Evolutionary conservation across 305 asterid species (phyloP), one percentile per base, ranked within the genome.

Genomic region (Solanum hybrid): DNA sequence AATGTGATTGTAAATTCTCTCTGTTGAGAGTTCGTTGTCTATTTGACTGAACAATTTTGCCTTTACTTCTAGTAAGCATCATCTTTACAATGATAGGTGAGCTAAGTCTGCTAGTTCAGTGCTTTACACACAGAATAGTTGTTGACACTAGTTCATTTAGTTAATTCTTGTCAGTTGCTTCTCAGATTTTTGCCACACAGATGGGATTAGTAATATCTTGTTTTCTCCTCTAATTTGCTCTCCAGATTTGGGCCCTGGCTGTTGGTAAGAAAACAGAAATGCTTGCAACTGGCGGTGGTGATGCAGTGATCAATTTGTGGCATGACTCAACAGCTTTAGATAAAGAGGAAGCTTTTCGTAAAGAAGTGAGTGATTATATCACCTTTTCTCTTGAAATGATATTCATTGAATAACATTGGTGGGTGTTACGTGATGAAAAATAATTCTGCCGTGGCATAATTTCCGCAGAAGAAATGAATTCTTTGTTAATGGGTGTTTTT

Each of bases 241-340:
- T 93, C 90, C 94, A 96, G 98, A 93, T 96, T 88, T 96, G 98
- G 98, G 96, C 98, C 76, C 90, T 95, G 94, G 96, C 97, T 88
- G 88, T 96, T 68, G 98, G 98, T 86, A 95, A 93, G 95, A 90
- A 92, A 90, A 95, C 98, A 86, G 97, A 96, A 92, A 92, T 96
- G 97, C 93, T 96, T 89, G 98, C 95, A 32, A 95, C 98, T 7
- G 98, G 98, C 73, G 98, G 98, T 5, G 94, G 95, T 82, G 98
- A 96, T 92, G 97, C 97, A 79, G 95, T 95, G 31, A 94, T 96
- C 90, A 95, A 95, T 93, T 91, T 96, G 93, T 96, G 98, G 98
- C 96, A 94, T 1, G 98, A 96, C 91, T 95, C 95, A 31, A 96
- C 98, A 9, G 94, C 95, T 89, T 94, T 90, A n/a, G 98, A 96